Evolutionary conservation across 1,284 basidiomycete genomes (phyloP), one percentile per base, ranked within the genome.

Genomic region (Meripilus lineatus): DNA sequence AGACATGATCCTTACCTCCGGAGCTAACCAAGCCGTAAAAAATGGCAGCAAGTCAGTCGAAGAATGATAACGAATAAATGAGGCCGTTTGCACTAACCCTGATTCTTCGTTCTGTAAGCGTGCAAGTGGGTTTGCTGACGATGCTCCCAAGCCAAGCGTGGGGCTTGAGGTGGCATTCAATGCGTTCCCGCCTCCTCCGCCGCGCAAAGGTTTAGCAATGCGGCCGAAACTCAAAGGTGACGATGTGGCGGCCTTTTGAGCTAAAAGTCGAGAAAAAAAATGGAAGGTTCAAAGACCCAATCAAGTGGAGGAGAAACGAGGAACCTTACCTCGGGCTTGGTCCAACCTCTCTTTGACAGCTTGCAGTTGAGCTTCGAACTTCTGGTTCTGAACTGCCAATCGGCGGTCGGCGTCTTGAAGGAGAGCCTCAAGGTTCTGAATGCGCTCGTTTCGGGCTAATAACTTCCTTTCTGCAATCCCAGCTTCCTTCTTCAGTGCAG

Each of bases 401-500:
- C 93, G 81, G 45, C 92, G 85, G 69, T 98, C 94, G 33, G 93
- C 92, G 56, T 97, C 93, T 61, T 91, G 89, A 18, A 98, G 75
- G 37, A 96, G 71, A 6, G 84, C 81, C 66, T 99, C 96, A 51
- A 99, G 75, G 63, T 92, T 93, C 69, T 91, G 87, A 68, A 99
- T 99, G 55, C 96, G 87, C 66, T 99, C 96, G 63, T 97, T 98
- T 41, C 96, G 82, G 22, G 94, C 92, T 52, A 95, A 75, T 30
- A 99, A 71, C 69, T 98, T 98, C 58, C 94, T 86, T 68, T 99
- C 96, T 40, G 95, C 92, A 52, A 96, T 89, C 20, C 92, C 93
- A 26, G 94, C 89, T 67, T 99, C 96, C 70, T 96, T 97, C 81
- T 99, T 99, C 56, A 99, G 74, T 17, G 87, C 81, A 14, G 92